phyloP scores from a whole-genome alignment of 2,329 filamentous ascomycete species.

The Botrytis tulipae region DNA sequence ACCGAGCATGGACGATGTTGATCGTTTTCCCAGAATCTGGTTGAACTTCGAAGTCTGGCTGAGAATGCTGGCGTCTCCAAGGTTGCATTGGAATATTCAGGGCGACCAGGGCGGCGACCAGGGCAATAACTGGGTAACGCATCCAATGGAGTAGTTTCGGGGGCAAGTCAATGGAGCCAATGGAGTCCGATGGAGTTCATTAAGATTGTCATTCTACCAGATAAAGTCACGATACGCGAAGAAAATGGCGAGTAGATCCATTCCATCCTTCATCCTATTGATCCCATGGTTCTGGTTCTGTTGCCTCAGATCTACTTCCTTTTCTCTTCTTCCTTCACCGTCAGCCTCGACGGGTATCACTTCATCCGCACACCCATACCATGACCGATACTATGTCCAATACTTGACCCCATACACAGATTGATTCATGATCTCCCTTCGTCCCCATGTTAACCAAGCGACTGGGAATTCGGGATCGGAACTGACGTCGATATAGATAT shows the following conservation, averaged over 20 bases:
- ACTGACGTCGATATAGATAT: neutral
- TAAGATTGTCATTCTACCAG: constrained; percentile 3
- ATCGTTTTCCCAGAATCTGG: neutral
- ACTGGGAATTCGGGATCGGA: neutral
- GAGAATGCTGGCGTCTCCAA: neutral
- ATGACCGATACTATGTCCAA: neutral
- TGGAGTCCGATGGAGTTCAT: neutral
- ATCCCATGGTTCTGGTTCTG: neutral
- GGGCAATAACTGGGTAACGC: neutral
- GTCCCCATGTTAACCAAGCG: neutral
- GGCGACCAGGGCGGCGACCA: neutral
- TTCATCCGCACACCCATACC: neutral
- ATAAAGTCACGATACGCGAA: constrained; percentile 3
- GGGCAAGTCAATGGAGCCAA: neutral
- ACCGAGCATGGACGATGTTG: neutral
- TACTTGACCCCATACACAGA: neutral
- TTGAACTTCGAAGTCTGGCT: neutral
- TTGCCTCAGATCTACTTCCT: neutral
- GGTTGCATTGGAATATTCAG: neutral
- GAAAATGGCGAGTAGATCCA: neutral
- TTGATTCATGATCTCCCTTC: neutral
- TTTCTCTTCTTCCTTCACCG: neutral
- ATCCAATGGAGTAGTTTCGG: neutral
- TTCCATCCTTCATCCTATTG: neutral
- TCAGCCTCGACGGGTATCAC: neutral